Percentiles rank a stretch among this genome's conserved stretches.
These are phyloP conservation scores for Eustoma russellianum DNA, from an alignment of 257 asterid species.

Conservation along the genomic window DNA sequence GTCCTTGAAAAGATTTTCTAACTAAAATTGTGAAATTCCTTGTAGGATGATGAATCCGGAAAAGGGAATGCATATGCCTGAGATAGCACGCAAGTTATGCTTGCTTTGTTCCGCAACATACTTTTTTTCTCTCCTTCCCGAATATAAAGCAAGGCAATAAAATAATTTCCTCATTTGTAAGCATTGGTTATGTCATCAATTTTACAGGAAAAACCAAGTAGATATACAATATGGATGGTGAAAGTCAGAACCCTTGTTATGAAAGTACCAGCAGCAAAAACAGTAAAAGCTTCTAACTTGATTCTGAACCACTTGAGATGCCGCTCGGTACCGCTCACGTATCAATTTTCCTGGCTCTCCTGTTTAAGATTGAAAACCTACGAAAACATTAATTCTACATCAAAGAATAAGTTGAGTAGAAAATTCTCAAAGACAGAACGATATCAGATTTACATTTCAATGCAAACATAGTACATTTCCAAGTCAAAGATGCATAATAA, in stretches of 20 bases:
- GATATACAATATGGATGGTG: background rate
- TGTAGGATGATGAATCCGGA: too few species aligned
- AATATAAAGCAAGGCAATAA: too few species aligned
- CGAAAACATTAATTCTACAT: conserved; percentile 8
- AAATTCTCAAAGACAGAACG: conserved; percentile 1
- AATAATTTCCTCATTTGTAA: too few species aligned
- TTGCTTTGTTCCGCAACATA: too few species aligned
- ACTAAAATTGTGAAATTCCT: too few species aligned
- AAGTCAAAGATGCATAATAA: too few species aligned
- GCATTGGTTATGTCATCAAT: too few species aligned
- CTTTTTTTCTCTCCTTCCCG: too few species aligned
- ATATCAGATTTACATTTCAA: background rate
- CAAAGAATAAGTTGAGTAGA: background rate
- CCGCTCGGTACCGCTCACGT: conserved; percentile 94
- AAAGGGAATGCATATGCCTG: too few species aligned
- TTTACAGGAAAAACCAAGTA: background rate
- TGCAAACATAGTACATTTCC: too few species aligned
- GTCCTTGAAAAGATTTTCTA: too few species aligned
- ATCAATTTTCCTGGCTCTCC: conserved; percentile 97
- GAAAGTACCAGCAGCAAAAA: conserved; percentile 47
- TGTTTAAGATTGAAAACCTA: conserved; percentile 27
- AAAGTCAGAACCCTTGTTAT: conserved; percentile 23
- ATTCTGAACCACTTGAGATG: conserved; percentile 97
- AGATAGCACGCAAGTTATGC: too few species aligned
- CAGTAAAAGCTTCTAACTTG: conserved; percentile 79